Conservation (phyloP, 768 basidiomycete genomes). For the Trametes gibbosa region DNA sequence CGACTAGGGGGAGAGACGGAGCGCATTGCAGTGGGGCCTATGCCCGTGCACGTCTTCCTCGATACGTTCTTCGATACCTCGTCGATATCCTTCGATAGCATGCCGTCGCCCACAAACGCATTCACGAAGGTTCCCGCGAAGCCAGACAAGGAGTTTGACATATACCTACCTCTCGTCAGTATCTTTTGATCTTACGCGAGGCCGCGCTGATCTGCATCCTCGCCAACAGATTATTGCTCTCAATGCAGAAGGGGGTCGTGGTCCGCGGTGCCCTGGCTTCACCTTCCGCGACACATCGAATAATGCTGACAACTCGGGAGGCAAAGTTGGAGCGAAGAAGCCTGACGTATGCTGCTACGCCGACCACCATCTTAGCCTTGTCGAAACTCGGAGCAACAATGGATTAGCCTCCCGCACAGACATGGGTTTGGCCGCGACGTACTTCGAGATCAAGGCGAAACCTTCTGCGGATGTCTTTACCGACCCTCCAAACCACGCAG, state of each 20-base stretch:
- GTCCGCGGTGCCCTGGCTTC: not conserved
- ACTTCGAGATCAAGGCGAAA: slow-evolving; percentile 9
- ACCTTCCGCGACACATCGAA: not conserved
- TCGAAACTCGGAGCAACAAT: not conserved
- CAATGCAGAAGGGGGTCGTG: not conserved
- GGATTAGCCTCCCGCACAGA: not conserved
- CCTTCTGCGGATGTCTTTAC: not conserved
- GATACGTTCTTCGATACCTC: not conserved
- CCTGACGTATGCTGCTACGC: slow-evolving; percentile 10
- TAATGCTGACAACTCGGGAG: not conserved
- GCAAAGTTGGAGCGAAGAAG: not conserved
- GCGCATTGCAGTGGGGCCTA: slow-evolving; percentile 1
- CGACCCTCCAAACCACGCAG: slow-evolving; percentile 2
- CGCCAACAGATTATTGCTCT: not conserved
- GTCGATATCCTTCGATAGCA: not conserved
- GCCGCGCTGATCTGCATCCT: not conserved
- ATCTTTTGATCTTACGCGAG: not conserved
- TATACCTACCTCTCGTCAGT: not conserved
- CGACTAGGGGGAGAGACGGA: not conserved
- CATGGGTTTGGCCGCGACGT: slow-evolving; percentile 10
- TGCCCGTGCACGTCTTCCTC: slow-evolving; percentile 9
- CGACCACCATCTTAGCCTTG: not conserved
- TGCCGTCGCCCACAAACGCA: not conserved
- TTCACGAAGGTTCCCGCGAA: not conserved
- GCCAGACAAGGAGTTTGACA: not conserved